A percentile compares a stretch with the other conserved stretches of the same genome.
Evolutionary conservation across 306 rosid species (phyloP).

Genomic region (Cyclanthera cordifolia): DNA sequence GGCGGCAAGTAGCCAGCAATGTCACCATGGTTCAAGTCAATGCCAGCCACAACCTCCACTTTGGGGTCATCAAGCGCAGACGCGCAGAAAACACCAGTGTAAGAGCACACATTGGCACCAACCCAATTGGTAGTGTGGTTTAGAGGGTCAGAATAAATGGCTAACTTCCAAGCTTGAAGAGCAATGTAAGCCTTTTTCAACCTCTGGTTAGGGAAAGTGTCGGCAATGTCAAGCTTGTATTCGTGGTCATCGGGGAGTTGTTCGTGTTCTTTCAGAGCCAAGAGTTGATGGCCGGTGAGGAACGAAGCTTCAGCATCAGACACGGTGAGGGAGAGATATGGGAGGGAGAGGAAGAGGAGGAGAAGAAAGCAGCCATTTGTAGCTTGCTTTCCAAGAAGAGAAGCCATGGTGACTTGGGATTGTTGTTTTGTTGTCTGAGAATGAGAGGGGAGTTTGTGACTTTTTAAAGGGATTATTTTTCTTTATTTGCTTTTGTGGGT

Average conservation of each 20-base stretch:
- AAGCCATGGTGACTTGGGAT: background rate
- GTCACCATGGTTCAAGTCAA: constrained; percentile 14
- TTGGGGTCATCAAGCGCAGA: background rate
- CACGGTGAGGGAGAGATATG: background rate
- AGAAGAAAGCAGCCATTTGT: background rate
- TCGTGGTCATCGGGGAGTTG: background rate
- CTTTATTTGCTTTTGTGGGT: background rate
- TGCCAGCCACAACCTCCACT: constrained; percentile 7
- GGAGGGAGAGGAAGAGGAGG: background rate
- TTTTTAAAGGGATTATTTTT: background rate
- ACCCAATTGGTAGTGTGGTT: constrained; percentile 2
- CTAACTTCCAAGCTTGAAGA: constrained; percentile 4
- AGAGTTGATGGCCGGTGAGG: background rate
- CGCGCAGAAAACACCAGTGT: constrained; percentile 3
- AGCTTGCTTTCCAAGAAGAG: background rate
- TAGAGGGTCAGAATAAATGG: background rate
- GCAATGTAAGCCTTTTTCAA: background rate
- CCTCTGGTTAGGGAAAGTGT: background rate
- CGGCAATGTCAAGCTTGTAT: background rate
- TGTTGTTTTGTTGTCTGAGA: no score
- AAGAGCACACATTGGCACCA: constrained; percentile 7
- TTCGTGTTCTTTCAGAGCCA: background rate
- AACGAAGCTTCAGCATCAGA: background rate
- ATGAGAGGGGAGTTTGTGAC: background rate
- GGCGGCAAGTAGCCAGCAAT: constrained; percentile 13